These are phyloP conservation scores for Escovopsis sp. DNA, from an alignment of 2,329 filamentous ascomycete species.

Conservation along the genomic window DNA sequence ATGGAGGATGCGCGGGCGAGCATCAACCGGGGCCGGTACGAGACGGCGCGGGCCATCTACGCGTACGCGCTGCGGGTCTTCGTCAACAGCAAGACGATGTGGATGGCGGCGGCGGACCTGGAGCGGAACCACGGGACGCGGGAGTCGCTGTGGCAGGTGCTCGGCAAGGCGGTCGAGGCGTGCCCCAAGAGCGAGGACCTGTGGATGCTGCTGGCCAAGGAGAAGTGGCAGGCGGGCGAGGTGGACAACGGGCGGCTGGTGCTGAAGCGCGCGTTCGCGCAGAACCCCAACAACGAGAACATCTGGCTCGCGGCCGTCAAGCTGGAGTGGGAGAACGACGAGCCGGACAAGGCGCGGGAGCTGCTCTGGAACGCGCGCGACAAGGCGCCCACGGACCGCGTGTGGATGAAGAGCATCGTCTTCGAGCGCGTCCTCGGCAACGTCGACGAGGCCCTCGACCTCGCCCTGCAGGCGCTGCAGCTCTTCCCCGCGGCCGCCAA, in stretches of 20 bases:
- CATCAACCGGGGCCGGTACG: slow-evolving; percentile 67
- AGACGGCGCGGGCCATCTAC: slow-evolving; percentile 86
- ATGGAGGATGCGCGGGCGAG: slow-evolving; percentile 80
- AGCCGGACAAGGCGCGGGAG: slow-evolving; percentile 66
- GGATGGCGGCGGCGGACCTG: slow-evolving; percentile 80
- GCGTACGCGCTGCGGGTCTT: slow-evolving; percentile 84
- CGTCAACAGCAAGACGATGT: slow-evolving; percentile 71
- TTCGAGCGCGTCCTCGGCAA: slow-evolving; percentile 80
- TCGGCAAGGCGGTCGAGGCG: slow-evolving; percentile 87
- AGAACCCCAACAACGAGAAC: slow-evolving; percentile 93
- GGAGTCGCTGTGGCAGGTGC: slow-evolving; percentile 66
- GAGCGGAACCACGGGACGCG: slow-evolving; percentile 79
- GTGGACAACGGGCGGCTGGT: slow-evolving; percentile 76
- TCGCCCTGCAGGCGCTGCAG: slow-evolving; percentile 74
- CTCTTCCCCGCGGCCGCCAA: slow-evolving; percentile 76
- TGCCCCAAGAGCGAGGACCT: slow-evolving; percentile 82
- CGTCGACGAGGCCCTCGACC: slow-evolving; percentile 64
- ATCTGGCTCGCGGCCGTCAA: slow-evolving; percentile 96
- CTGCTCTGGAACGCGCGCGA: slow-evolving; percentile 70
- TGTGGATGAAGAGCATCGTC: slow-evolving; percentile 92
- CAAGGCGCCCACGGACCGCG: slow-evolving; percentile 84
- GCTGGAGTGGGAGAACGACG: slow-evolving; percentile 78
- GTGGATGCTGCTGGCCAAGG: slow-evolving; percentile 92
- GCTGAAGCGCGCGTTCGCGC: slow-evolving; percentile 77
- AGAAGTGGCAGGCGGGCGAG: slow-evolving; percentile 82